Base-by-base conservation (phyloP, 306 rosid species). In the Styphnolobium japonicum region DNA sequence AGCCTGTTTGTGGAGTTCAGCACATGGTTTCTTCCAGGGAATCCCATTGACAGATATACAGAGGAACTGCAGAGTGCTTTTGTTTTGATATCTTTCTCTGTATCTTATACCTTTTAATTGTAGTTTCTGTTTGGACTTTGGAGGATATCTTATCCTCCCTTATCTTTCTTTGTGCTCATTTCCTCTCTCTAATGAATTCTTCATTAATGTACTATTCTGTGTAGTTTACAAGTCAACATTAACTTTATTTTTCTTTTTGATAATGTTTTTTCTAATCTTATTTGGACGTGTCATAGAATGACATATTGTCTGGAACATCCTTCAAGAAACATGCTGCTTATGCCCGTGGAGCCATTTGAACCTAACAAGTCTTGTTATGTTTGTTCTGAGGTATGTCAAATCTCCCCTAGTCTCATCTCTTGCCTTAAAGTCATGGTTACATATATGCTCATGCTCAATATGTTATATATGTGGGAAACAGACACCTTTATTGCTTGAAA, bases 301-400 rank as follows among this genome's bases (percentile, higher is more conserved):
- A 93, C 99, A 22, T 96, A 93, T 86, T 96, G 99, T 81, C 87
- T 91, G 52, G 99, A 96, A 76, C 91, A 92, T 84, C 99, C 98
- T 76, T 69, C 96, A 27, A 91, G 84, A 83, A 96, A 90, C 86
- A 83, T 90, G 92, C 82, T 96, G 78, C 93, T 96, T 68, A 93
- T 96, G 98, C 99, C 99, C 2, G 98, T 96, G 87, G 97, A 90
- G 77, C 99, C 98, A 66, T 91, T 91, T 89, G 98, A 93, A 75
- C 94, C 97, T 23, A 93, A 91, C 81, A 89, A 90, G 77, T 90
- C 97, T 27, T 96, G 99, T 83, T 96, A 96, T 80, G 99, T 96
- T 79, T 96, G 99, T 82, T 96, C 99, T 5, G 99, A 93, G 97
- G 99, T 88, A 77, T 73, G 69, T 14, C 40, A 5, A 56, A 33